These are phyloP conservation scores for Cyberlindnera veronae DNA, from an alignment of 805 yeast genomes.

Conservation along the genomic window DNA sequence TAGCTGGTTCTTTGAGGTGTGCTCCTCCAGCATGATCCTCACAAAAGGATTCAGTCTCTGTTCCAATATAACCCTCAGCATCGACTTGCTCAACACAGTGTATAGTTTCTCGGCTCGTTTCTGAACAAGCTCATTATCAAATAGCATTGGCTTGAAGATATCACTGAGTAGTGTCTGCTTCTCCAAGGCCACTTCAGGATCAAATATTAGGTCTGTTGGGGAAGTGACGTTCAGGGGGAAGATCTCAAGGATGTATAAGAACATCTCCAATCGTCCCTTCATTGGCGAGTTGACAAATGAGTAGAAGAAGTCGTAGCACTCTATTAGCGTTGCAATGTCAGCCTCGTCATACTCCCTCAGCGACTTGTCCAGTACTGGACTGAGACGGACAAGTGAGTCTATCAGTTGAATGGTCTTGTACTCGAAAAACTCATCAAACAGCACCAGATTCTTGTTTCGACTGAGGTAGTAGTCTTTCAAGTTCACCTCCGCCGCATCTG, in stretches of 20 bases:
- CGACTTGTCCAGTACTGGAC: conserved; percentile 1
- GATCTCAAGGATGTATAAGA: conserved; percentile 23
- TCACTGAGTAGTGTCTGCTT: conserved; percentile 8
- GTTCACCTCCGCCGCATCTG: conserved; percentile 20
- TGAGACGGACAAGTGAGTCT: conserved; percentile 17
- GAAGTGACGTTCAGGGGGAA: conserved; percentile 15
- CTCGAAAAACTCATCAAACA: conserved; percentile 33
- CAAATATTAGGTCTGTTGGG: conserved; percentile 18
- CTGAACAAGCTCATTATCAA: conserved; percentile 13
- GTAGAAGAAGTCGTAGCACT: conserved; percentile 10
- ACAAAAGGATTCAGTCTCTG: conserved; percentile 20
- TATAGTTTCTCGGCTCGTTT: conserved; percentile 10
- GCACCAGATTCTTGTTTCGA: conserved; percentile 30
- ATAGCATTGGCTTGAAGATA: conserved; percentile 21
- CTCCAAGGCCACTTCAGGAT: conserved; percentile 8
- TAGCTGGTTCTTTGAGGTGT: background rate
- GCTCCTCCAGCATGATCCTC: conserved; percentile 5
- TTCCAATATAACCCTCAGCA: conserved; percentile 16
- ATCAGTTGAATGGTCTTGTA: conserved; percentile 24
- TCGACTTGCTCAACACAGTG: conserved; percentile 8
- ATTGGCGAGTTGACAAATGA: conserved; percentile 2
- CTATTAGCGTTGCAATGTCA: background rate
- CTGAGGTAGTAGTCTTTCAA: conserved; percentile 31
- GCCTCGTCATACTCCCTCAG: background rate
- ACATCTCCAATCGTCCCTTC: conserved; percentile 17